Evolutionary conservation across 345 rosid species (phyloP), one percentile per base, ranked within the genome.

Genomic region (Eutrema yunnanense): DNA sequence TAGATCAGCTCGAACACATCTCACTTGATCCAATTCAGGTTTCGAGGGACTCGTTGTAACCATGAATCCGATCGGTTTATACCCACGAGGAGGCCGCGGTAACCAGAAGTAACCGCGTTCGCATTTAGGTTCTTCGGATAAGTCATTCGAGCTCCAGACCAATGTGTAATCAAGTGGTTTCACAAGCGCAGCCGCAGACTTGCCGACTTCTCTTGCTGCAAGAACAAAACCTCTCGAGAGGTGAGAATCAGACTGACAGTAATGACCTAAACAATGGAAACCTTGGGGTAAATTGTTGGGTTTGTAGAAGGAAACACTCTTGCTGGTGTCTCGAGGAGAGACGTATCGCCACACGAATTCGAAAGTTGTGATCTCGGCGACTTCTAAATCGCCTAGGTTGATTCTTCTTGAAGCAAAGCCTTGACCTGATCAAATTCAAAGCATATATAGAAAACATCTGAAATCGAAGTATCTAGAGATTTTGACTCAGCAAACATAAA

Each of bases 71-170:
- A 86, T 16, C 1, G 92, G 34, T 73, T 82, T 85, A 54, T 88
- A 90, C 40, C 92, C 96, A 65, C 83, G 81, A 7, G 96, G 96
- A 41, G 96, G 78, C 72, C 78, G 75, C 10, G 98, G 99, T 53
- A 87, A 38, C 99, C 96, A 90, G 83, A 95, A 86, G 82, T 82
- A 92, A 67, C 90, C 93, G 69, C 75, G 74, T 8, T 75, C 87
- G 40, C 50, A 68, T 37, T 47, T 61, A 37, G 5, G 0, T 49
- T 76, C 81, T 49, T 81, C 80, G 2, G 73, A 71, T 16, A 81
- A 83, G 9, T 82, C 86, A 43, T 85, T 75, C 46, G 90, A 80
- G 84, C 89, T 81, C 99, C 99, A 95, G 49, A 95, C 76, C 77
- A 86, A 72, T 2, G 65, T 73, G 68, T 82, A 92, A 78, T 90